Evolutionary conservation across 345 rosid genomes (phyloP).

Genomic region (Lagerstroemia speciosa): DNA sequence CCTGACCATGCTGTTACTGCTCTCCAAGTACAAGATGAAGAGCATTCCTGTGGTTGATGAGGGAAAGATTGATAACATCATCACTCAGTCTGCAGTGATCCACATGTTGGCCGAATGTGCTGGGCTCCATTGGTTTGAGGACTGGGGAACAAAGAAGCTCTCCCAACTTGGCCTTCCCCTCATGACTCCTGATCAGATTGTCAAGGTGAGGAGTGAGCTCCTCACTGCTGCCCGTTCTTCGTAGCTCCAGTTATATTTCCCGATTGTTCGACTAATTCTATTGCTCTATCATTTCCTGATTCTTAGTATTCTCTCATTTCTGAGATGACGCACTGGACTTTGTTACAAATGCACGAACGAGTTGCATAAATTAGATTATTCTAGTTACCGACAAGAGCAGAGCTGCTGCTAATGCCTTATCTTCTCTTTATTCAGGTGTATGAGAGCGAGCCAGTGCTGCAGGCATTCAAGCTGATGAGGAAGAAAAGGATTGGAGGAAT

Average conservation of each 20-base stretch:
- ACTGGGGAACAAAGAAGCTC: constrained; percentile 85
- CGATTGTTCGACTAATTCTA: neutral
- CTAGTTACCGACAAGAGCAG: neutral
- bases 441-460: constrained; percentile 94
- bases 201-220: constrained; percentile 36
- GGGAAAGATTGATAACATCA: constrained; percentile 67
- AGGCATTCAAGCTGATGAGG: constrained; percentile 91
- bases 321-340: neutral
- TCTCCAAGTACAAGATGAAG: constrained; percentile 98
- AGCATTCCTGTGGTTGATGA: constrained; percentile 85
- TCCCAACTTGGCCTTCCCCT: constrained; percentile 84
- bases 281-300: too few relatives aligned
- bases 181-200: constrained; percentile 37
- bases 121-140: constrained; percentile 92
- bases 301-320: too few relatives aligned
- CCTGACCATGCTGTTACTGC: constrained; percentile 84
- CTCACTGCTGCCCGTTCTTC: neutral
- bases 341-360: neutral
- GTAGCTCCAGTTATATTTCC: neutral
- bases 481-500: constrained; percentile 68
- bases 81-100: constrained; percentile 92
- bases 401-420: neutral
- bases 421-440: constrained; percentile 38
- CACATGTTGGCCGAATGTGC: constrained; percentile 96
- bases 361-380: neutral